phyloP scores from a whole-genome alignment of 768 basidiomycete genomes.

The Suillus spraguei region DNA sequence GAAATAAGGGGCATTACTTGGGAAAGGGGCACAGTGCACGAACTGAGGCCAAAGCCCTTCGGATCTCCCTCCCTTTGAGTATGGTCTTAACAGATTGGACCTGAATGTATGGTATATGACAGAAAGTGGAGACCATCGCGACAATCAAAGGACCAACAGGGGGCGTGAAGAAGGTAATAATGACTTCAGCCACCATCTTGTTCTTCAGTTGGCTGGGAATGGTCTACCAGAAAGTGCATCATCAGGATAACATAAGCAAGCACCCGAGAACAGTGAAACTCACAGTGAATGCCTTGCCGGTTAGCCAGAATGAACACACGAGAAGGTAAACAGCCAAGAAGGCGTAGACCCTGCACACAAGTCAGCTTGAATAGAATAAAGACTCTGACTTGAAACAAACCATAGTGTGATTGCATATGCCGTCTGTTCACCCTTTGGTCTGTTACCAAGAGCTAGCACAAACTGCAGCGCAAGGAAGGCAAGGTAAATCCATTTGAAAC shows the following conservation, averaged over 20 bases:
- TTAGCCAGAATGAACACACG: conserved; percentile 85
- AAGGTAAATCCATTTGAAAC: conserved; percentile 85
- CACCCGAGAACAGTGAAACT: conserved; percentile 19
- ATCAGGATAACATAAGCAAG: neutral
- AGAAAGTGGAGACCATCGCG: conserved; percentile 88
- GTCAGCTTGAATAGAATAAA: conserved; percentile 13
- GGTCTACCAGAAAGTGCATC: conserved; percentile 35
- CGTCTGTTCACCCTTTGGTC: conserved; percentile 85
- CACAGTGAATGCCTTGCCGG: conserved; percentile 77
- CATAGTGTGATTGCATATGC: conserved; percentile 75
- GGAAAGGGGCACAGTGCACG: too few relatives aligned
- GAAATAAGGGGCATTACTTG: too few relatives aligned
- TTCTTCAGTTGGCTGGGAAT: conserved; percentile 55
- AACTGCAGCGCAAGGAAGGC: conserved; percentile 84
- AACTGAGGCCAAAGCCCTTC: too few relatives aligned
- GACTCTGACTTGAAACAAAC: conserved; percentile 35
- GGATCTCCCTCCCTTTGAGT: too few relatives aligned
- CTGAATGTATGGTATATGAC: too few relatives aligned
- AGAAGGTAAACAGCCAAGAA: conserved; percentile 82
- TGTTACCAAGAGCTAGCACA: conserved; percentile 73
- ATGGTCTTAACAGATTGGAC: too few relatives aligned
- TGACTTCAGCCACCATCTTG: conserved; percentile 50
- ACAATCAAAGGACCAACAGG: conserved; percentile 83
- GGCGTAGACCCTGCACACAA: conserved; percentile 69
- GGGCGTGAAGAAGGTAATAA: conserved; percentile 67